These are phyloP conservation scores for Saccharomycopsis phalli DNA, from an alignment of 1,139 yeast genomes.

Conservation along the genomic window DNA sequence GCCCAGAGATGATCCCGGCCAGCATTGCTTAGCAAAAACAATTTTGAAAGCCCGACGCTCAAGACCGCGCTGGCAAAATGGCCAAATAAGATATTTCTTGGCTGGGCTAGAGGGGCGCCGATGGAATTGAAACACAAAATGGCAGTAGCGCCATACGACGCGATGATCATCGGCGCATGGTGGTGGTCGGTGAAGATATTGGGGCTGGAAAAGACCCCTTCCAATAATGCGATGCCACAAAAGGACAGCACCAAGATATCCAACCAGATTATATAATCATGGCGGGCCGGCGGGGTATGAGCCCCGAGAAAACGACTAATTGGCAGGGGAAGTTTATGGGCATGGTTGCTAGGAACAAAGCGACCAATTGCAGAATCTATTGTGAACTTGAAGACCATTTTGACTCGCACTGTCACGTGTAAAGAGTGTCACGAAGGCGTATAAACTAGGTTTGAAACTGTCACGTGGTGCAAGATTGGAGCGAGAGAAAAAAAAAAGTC, in stretches of 20 bases:
- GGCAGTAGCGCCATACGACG: slow-evolving; percentile 61
- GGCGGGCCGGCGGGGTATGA: slow-evolving; percentile 11
- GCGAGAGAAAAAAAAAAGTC: too few species aligned
- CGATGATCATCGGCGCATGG: slow-evolving; percentile 48
- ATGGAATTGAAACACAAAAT: slow-evolving; percentile 51
- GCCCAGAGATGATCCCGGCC: slow-evolving; percentile 47
- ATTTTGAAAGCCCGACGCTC: slow-evolving; percentile 48
- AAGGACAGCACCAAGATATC: slow-evolving; percentile 43
- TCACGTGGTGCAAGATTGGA: too few species aligned
- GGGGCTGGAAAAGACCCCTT: slow-evolving; percentile 42
- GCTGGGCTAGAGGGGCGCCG: slow-evolving; percentile 58
- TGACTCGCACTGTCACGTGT: too few species aligned
- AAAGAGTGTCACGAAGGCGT: too few species aligned
- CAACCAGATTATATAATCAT: slow-evolving; percentile 39
- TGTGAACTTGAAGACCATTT: slow-evolving; percentile 11
- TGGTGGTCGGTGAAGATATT: slow-evolving; percentile 34
- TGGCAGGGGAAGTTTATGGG: slow-evolving; percentile 8
- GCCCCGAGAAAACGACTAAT: slow-evolving; percentile 13
- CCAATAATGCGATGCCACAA: slow-evolving; percentile 42
- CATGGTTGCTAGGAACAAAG: slow-evolving; percentile 5
- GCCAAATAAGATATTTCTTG: slow-evolving; percentile 51
- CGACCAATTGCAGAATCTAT: slow-evolving; percentile 6
- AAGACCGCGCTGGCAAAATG: slow-evolving; percentile 45
- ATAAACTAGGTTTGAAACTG: too few species aligned
- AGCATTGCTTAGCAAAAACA: slow-evolving; percentile 36